Conservation (phyloP, 345 rosid genomes). For the Draba incana region DNA sequence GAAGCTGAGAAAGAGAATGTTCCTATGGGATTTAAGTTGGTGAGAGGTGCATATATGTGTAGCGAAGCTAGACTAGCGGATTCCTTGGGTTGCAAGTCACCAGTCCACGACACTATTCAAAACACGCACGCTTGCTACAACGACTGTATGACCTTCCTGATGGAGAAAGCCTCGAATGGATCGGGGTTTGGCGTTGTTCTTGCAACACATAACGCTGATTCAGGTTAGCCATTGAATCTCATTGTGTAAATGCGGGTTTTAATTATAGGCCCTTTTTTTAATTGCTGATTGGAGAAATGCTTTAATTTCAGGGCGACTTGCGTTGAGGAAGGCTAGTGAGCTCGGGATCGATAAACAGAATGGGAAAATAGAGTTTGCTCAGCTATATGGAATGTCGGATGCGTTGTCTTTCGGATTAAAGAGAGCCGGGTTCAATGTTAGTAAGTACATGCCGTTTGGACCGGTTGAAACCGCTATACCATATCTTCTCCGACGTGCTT, state of each 20-base stretch:
- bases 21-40: constrained; percentile 77
- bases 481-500: constrained; percentile 84
- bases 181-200: constrained; percentile 63
- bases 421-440: constrained; percentile 85
- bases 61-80: constrained; percentile 64
- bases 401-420: constrained; percentile 71
- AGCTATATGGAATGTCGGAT: constrained; percentile 89
- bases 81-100: constrained; percentile 71
- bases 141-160: constrained; percentile 70
- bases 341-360: constrained; percentile 59
- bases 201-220: constrained; percentile 90
- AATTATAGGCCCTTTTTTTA: background rate
- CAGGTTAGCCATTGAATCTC: constrained; percentile 48
- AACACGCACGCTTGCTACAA: constrained; percentile 81
- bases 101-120: constrained; percentile 68
- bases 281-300: background rate
- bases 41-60: constrained; percentile 90
- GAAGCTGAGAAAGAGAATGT: constrained; percentile 65
- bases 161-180: constrained; percentile 61
- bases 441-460: constrained; percentile 91
- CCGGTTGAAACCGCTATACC: constrained; percentile 74
- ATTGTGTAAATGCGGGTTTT: background rate
- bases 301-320: constrained; percentile 59
- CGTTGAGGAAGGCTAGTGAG: constrained; percentile 60
- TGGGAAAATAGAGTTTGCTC: constrained; percentile 75